Percentiles rank a stretch among this genome's conserved stretches.
These are phyloP conservation scores for Claviceps lovelessii DNA, from an alignment of 2,329 filamentous ascomycete species.

Conservation along the genomic window DNA sequence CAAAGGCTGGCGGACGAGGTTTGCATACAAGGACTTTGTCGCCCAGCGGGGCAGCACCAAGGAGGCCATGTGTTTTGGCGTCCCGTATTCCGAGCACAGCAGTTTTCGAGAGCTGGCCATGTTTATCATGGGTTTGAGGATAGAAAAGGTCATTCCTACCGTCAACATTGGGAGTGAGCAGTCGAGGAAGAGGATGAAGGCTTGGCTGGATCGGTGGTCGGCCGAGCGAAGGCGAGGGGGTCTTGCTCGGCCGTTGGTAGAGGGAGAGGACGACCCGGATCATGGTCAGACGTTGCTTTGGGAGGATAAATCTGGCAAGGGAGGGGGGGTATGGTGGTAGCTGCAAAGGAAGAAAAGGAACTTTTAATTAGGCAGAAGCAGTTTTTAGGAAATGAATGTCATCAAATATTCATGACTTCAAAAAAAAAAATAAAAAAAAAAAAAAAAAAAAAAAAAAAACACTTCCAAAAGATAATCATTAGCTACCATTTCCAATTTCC, in stretches of 20 bases:
- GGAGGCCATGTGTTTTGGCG: constrained; percentile 77
- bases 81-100: constrained; percentile 92
- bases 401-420: too few species aligned
- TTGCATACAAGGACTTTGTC: constrained; percentile 55
- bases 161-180: constrained; percentile 62
- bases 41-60: constrained; percentile 73
- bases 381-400: too few species aligned
- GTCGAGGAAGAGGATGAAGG: constrained; percentile 45
- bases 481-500: background rate
- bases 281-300: constrained; percentile 19
- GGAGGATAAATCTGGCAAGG: constrained; percentile 24
- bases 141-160: constrained; percentile 83
- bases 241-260: constrained; percentile 29
- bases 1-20: constrained; percentile 62
- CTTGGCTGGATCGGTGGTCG: constrained; percentile 50
- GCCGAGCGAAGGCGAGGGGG: constrained; percentile 43
- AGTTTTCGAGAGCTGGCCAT: constrained; percentile 88
- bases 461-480: background rate
- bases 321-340: constrained; percentile 27
- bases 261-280: constrained; percentile 22
- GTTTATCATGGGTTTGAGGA: constrained; percentile 76
- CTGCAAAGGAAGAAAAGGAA: too few species aligned
- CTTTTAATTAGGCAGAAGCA: background rate
- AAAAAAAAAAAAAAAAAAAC: background rate
- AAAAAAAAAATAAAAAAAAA: background rate